Base-by-base conservation (phyloP, 1,284 basidiomycete genomes). In the Ustilago trichophora region DNA sequence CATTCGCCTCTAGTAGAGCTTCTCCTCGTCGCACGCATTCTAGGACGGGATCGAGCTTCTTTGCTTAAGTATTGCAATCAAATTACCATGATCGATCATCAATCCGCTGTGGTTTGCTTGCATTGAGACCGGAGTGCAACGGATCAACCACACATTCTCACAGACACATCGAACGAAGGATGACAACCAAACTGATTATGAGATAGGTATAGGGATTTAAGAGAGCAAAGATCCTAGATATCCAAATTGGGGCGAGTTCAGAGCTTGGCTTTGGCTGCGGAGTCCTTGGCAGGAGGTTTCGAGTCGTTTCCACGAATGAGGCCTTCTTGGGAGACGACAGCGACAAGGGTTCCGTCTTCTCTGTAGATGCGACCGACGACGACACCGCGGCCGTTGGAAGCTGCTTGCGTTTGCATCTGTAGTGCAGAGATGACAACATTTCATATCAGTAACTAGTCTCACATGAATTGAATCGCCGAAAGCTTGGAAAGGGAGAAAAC, bases 321-420 rank as follows among this genome's bases (percentile, higher is more conserved):
- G 12, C 72, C 72, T 48, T 74, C 72, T 35, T 74, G 72, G n/a
- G 56, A 52, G 18, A 59, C 63, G 13, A 78, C 67, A 2, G 78
- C 79, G 2, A 80, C 71, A 1, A 81, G 58, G 1, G 75, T 73
- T 15, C 79, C 79, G 24, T 79, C 77, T 19, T 62, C 40, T 15
- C 70, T 48, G 52, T 81, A 81, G 21, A 80, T 62, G 4, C 79
- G 53, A 3, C 73, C 78, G 6, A 77, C 29, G 8, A 71, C 70
- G 6, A 81, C 64, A 16, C 78, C 78, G 12, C 79, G 62, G 2
- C 79, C 79, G 38, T 78, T 72, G 10, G 56, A 65, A 8, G 65
- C 63, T 2, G 76, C 78, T 56, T 81, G 79, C 7, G 74, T 72
- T 53, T 81, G 78, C 67, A 79, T 73, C 69, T 75, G 52, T 22